These are phyloP conservation scores for Ogataea nonfermentans DNA, from an alignment of 805 yeast species.

Conservation along the genomic window DNA sequence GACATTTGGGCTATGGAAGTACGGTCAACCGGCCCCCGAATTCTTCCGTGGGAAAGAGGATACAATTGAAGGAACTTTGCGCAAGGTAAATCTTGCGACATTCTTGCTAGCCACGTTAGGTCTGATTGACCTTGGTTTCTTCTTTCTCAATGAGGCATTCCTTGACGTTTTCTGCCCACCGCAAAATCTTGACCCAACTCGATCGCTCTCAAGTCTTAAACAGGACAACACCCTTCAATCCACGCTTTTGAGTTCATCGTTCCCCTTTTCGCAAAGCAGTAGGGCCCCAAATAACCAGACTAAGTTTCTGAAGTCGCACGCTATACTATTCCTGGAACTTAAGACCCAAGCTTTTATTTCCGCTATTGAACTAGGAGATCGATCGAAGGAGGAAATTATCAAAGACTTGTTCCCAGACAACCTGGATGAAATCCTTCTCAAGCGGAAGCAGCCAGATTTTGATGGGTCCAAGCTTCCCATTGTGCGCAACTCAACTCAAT, in stretches of 20 bases:
- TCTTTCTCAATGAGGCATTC: slow-evolving; percentile 79
- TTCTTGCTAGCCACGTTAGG: slow-evolving; percentile 87
- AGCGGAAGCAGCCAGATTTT: slow-evolving; percentile 36
- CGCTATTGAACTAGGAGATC: slow-evolving; percentile 66
- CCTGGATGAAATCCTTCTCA: slow-evolving; percentile 48
- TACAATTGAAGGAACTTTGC: slow-evolving; percentile 59
- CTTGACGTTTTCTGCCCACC: slow-evolving; percentile 85
- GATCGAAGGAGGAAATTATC: slow-evolving; percentile 63
- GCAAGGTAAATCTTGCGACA: slow-evolving; percentile 85
- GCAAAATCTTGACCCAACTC: slow-evolving; percentile 50
- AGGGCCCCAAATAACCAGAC: slow-evolving; percentile 27
- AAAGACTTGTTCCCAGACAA: slow-evolving; percentile 73
- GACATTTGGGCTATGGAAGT: slow-evolving; percentile 70
- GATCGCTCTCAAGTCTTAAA: slow-evolving; percentile 31
- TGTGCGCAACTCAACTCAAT: slow-evolving; percentile 31
- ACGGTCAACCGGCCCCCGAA: slow-evolving; percentile 56
- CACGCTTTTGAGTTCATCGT: slow-evolving; percentile 12
- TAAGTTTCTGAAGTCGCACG: slow-evolving; percentile 71
- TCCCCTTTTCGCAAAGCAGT: slow-evolving; percentile 11
- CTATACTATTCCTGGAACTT: slow-evolving; percentile 74
- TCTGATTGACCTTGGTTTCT: slow-evolving; percentile 81
- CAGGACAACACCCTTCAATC: slow-evolving; percentile 22
- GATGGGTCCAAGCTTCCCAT: slow-evolving; percentile 25
- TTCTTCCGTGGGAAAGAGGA: slow-evolving; percentile 61
- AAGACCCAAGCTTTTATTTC: slow-evolving; percentile 95